These are phyloP conservation scores for Buddleja alternifolia DNA, from an alignment of 257 asterid genomes.

Conservation along the genomic window DNA sequence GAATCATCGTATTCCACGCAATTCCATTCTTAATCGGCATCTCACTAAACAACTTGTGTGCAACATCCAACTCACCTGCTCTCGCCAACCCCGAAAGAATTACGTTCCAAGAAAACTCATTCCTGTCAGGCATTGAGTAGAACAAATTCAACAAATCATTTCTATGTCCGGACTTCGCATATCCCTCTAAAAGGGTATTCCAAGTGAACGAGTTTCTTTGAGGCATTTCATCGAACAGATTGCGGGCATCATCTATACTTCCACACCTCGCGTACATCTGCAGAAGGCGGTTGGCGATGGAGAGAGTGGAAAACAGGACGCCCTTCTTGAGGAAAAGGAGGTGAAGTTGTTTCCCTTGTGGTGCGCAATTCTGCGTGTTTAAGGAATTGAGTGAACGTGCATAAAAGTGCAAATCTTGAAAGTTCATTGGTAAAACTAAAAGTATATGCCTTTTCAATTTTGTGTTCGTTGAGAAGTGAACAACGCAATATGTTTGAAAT, in stretches of 20 bases:
- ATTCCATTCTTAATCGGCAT: slow-evolving; percentile 74
- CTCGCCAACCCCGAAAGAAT: slow-evolving; percentile 55
- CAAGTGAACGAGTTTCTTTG: slow-evolving; percentile 67
- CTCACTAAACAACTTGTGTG: slow-evolving; percentile 43
- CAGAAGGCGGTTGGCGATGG: slow-evolving; percentile 72
- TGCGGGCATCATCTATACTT: slow-evolving; percentile 45
- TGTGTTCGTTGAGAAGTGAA: background rate
- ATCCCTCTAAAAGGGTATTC: slow-evolving; percentile 81
- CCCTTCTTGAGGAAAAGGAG: slow-evolving; percentile 78
- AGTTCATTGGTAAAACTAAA: slow-evolving; percentile 39
- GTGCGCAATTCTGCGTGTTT: slow-evolving; percentile 37
- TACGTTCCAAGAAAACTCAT: slow-evolving; percentile 80
- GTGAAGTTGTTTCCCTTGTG: slow-evolving; percentile 74
- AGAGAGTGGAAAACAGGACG: slow-evolving; percentile 52
- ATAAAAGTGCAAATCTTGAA: slow-evolving; percentile 49
- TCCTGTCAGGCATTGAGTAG: slow-evolving; percentile 53
- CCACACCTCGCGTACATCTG: slow-evolving; percentile 80
- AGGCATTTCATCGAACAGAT: slow-evolving; percentile 78
- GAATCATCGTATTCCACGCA: slow-evolving; percentile 75
- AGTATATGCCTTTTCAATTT: background rate
- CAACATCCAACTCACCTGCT: slow-evolving; percentile 58
- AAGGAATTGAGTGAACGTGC: slow-evolving; percentile 66
- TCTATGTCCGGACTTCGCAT: slow-evolving; percentile 47
- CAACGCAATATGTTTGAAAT: background rate
- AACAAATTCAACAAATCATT: slow-evolving; percentile 43